A percentile compares a stretch with the other conserved stretches of the same genome.
Evolutionary conservation across 306 rosid genomes (phyloP).

Genomic region (Quercus cerris): DNA sequence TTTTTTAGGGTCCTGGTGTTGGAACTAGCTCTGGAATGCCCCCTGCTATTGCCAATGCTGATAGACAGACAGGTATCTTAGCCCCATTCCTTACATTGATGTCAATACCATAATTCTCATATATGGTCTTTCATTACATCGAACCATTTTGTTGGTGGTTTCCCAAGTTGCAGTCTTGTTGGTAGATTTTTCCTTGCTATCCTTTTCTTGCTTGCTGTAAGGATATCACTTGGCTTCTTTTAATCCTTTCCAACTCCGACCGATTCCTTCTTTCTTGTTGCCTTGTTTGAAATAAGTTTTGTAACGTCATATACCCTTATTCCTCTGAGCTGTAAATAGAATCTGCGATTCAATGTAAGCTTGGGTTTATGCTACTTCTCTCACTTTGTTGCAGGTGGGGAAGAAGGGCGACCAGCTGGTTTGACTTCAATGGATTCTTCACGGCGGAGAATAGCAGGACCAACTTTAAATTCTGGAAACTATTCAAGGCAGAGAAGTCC

Average conservation of each 20-base stretch:
- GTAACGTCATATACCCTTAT: neutral
- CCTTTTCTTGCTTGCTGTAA: neutral
- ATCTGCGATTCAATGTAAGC: neutral
- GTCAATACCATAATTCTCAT: conserved; percentile 1
- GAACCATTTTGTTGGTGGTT: neutral
- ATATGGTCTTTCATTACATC: neutral
- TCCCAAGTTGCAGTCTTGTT: neutral
- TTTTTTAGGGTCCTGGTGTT: conserved; percentile 58
- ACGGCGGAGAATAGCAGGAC: conserved; percentile 68
- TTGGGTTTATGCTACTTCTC: neutral
- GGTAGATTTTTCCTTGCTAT: neutral
- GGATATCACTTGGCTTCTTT: neutral
- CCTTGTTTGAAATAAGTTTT: conserved; percentile 2
- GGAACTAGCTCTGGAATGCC: conserved; percentile 91
- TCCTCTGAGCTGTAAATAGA: conserved; percentile 1
- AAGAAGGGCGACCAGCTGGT: conserved; percentile 71
- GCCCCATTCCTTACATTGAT: conserved; percentile 10
- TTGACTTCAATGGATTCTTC: conserved; percentile 67
- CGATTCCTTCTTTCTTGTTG: neutral
- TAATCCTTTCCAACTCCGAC: neutral
- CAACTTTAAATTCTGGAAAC: conserved; percentile 54
- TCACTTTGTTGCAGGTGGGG: conserved; percentile 48
- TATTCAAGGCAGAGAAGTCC: conserved; percentile 44
- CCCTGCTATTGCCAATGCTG: conserved; percentile 53
- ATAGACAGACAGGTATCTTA: conserved; percentile 66